Base-by-base conservation (phyloP, 352 stramenopile genomes). In the Phytopythium mirpurense region DNA sequence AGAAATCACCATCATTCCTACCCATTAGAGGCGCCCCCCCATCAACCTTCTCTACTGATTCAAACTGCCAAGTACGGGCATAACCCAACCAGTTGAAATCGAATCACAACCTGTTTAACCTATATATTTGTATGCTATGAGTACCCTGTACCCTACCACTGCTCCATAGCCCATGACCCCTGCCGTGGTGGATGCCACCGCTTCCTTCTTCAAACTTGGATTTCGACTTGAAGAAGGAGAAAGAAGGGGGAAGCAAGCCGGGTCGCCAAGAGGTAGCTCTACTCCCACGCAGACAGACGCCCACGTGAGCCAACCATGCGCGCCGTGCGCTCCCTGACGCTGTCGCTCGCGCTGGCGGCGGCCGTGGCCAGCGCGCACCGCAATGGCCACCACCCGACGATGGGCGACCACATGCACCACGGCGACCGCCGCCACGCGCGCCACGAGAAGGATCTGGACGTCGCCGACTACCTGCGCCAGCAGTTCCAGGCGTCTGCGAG, bases 401-500 rank as follows among this genome's bases (percentile, higher is more conserved):
- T 40, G 29, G 34, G 29, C 16, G 35, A 46, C 46, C 55, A 51
- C 47, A 19, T 45, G 29, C 26, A 29, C 23, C 23, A 7, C 23
- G 23, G 14, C 21, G 40, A 16, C 31, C 31, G 51, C 36, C 24
- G 43, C 31, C 55, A 54, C 34, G 50, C 34, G 16, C 38, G 56
- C 16, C 31, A 68, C 19, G 44, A 56, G 9, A 51, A 56, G 32
- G 31, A 45, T 12, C 34, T 29, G 26, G 70, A 62, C 5, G 21
- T 82, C n/a, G 56, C 68, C n/a, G 40, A 60, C 31, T 45, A 50
- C 23, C 41, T 85, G 26, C 65, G 67, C 43, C 52, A 70, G 27
- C 66, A 80, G 34, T 63, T 80, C 18, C 61, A 73, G 47, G 57
- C 48, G 26, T 82, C 72, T n/a, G 60, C 52, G 16, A 63, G 61